Evolutionary conservation across 306 rosid species (phyloP).

Genomic region (Acacia melanoxylon): DNA sequence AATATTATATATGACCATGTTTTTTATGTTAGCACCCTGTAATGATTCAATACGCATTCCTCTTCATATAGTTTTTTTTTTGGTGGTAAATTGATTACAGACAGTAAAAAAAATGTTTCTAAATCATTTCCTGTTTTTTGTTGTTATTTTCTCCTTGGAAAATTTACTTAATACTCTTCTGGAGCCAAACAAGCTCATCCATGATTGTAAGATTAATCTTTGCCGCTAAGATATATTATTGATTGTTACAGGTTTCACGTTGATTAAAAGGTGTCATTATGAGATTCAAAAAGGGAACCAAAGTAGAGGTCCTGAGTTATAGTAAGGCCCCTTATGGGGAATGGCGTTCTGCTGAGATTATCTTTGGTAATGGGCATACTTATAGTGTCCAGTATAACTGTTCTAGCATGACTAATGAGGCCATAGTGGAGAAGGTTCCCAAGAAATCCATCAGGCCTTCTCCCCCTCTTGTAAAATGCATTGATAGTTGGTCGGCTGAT

Average conservation of each 20-base stretch:
- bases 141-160: background rate
- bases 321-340: conserved; percentile 46
- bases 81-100: background rate
- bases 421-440: conserved; percentile 49
- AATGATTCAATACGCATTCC: background rate
- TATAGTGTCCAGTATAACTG: conserved; percentile 52
- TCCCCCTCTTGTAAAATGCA: conserved; percentile 46
- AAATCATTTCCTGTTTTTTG: background rate
- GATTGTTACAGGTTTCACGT: conserved; percentile 39
- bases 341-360: conserved; percentile 68
- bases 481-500: conserved; percentile 48
- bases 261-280: conserved; percentile 36
- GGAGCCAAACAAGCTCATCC: background rate
- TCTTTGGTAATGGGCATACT: conserved; percentile 65
- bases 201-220: background rate
- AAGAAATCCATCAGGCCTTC: conserved; percentile 72
- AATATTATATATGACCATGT: background rate
- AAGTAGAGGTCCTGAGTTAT: conserved; percentile 70
- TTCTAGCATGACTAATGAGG: conserved; percentile 32
- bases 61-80: background rate
- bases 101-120: background rate
- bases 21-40: background rate
- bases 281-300: conserved; percentile 65
- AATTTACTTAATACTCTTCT: background rate
- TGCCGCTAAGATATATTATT: background rate